Percentiles rank a stretch among this genome's conserved stretches.
Evolutionary conservation across 2,329 filamentous ascomycete genomes (phyloP).

Genomic region (Didymellaceae sp.): DNA sequence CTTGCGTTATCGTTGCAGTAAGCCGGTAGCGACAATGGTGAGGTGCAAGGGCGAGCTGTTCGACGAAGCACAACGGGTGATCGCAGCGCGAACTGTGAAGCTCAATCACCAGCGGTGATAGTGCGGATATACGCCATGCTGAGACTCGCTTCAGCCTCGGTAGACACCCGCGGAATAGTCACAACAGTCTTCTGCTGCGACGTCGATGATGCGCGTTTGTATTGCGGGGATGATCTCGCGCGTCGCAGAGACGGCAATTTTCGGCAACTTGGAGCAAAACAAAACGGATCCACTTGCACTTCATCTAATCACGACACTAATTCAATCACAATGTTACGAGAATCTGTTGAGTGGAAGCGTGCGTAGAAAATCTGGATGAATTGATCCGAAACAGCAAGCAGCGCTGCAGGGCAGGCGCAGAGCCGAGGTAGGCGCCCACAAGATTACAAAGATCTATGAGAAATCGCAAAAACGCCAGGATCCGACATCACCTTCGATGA

Average conservation of each 20-base stretch:
- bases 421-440: conserved; percentile 9
- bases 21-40: conserved; percentile 11
- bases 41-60: conserved; percentile 10
- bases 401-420: neutral
- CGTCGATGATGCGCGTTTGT: conserved; percentile 4
- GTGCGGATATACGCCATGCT: conserved; percentile 11
- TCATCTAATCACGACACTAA: neutral
- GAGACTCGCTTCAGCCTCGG: conserved; percentile 20
- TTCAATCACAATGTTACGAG: neutral
- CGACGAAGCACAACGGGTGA: conserved; percentile 5
- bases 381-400: neutral
- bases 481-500: conserved; percentile 13
- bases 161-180: conserved; percentile 3
- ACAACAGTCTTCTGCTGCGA: neutral
- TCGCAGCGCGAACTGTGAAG: conserved; percentile 6
- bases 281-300: neutral
- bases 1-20: conserved; percentile 13
- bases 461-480: conserved; percentile 12
- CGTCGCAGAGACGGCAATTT: conserved; percentile 7
- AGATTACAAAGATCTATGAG: conserved; percentile 7
- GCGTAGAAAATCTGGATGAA: neutral
- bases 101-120: conserved; percentile 14
- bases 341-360: neutral
- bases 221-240: conserved; percentile 13
- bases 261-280: neutral